These are phyloP conservation scores for Globisporangium camurandrum DNA, from an alignment of 352 stramenopile species.

Conservation along the genomic window DNA sequence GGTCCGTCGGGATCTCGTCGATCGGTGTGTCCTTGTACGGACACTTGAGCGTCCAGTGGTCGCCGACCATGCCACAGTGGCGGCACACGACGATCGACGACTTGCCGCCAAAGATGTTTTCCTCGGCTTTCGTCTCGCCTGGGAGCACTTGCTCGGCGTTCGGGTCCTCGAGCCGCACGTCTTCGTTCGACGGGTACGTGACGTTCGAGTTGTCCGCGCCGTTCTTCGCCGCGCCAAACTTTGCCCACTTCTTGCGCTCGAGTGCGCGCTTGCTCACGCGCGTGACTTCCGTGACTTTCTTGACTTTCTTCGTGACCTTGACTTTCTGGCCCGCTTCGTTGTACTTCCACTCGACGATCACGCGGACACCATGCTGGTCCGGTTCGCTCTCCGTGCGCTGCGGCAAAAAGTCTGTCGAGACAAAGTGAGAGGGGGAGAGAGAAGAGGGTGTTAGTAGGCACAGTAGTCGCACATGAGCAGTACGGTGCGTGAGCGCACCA, in stretches of 20 bases:
- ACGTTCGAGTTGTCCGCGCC: conserved; percentile 76
- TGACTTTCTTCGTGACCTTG: conserved; percentile 87
- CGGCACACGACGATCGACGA: conserved; percentile 86
- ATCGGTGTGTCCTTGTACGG: conserved; percentile 86
- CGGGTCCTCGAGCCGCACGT: conserved; percentile 74
- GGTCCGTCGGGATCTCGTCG: conserved; percentile 68
- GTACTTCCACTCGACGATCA: conserved; percentile 87
- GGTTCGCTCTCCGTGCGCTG: conserved; percentile 77
- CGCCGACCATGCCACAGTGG: conserved; percentile 86
- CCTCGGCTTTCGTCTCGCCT: conserved; percentile 85
- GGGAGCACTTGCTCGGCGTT: conserved; percentile 83
- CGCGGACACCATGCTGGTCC: conserved; percentile 73
- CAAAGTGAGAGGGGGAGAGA: not conserved
- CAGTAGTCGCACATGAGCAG: not conserved
- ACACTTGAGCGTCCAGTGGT: conserved; percentile 89
- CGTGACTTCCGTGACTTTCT: conserved; percentile 81
- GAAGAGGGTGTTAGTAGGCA: not conserved
- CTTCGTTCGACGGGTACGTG: conserved; percentile 82
- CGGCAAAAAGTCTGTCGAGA: conserved; percentile 51
- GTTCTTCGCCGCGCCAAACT: conserved; percentile 75
- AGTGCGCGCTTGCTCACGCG: conserved; percentile 78
- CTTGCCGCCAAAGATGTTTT: conserved; percentile 84
- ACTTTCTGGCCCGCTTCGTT: conserved; percentile 87
- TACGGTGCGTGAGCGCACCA: conserved; percentile 18
- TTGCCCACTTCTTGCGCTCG: conserved; percentile 78